Conservation (phyloP, 768 basidiomycete genomes). For the Auricularia auricula-judae region DNA sequence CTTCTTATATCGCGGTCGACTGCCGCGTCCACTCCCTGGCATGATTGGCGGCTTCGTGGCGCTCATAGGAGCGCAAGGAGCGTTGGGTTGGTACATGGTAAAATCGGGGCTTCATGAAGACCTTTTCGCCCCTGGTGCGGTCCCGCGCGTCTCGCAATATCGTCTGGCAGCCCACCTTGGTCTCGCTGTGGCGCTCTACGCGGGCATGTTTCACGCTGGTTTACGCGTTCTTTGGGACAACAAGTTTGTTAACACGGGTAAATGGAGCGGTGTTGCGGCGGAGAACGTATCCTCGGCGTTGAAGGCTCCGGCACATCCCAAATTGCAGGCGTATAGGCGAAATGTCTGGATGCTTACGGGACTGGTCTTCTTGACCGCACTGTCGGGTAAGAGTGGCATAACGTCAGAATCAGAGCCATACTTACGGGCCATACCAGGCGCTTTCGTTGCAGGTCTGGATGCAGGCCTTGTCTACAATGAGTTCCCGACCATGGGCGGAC, state of each 20-base stretch:
- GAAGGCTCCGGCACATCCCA: conserved; percentile 41
- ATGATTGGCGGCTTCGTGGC: conserved; percentile 62
- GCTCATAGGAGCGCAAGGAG: conserved; percentile 84
- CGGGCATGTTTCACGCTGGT: conserved; percentile 81
- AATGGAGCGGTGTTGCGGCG: conserved; percentile 45
- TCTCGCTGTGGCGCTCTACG: conserved; percentile 84
- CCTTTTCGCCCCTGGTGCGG: conserved; percentile 68
- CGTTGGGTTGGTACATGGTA: conserved; percentile 99
- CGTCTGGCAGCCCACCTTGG: conserved; percentile 89
- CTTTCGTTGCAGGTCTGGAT: conserved; percentile 95
- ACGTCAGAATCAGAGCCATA: too few relatives aligned
- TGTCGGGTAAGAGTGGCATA: conserved; percentile 58
- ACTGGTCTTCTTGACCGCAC: conserved; percentile 81
- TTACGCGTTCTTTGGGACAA: conserved; percentile 69
- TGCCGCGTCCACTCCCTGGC: conserved; percentile 50
- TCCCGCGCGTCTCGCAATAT: conserved; percentile 95
- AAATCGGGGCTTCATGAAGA: conserved; percentile 86
- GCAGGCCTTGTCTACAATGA: conserved; percentile 97
- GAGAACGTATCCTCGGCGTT: conserved; percentile 26
- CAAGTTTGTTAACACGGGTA: conserved; percentile 48
- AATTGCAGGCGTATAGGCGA: conserved; percentile 46
- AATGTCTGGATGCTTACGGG: conserved; percentile 53
- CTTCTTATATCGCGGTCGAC: conserved; percentile 60
- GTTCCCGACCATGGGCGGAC: conserved; percentile 92
- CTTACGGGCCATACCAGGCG: conserved; percentile 40